These are phyloP conservation scores for Porodaedalea pini DNA, from an alignment of 1,284 basidiomycete genomes.

Conservation along the genomic window DNA sequence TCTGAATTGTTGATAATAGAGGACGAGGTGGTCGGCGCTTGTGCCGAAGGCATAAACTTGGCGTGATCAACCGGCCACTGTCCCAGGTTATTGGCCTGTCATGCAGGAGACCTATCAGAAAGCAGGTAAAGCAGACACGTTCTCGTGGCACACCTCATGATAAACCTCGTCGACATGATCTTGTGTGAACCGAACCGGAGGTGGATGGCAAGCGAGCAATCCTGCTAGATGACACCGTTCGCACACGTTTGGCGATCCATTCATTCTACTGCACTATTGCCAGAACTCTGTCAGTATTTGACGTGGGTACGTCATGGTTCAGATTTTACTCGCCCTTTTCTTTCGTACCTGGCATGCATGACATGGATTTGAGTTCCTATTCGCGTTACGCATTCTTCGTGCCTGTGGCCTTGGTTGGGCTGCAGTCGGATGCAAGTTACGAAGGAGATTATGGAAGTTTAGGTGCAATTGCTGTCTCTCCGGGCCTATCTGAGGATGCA, in stretches of 20 bases:
- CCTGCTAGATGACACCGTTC: background rate
- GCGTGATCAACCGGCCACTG: too few relatives aligned
- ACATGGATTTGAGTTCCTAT: conserved; percentile 4
- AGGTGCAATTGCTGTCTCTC: too few relatives aligned
- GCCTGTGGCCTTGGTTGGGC: background rate
- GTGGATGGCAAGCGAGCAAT: background rate
- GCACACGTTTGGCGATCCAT: background rate
- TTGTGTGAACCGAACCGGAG: background rate
- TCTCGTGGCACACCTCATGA: background rate
- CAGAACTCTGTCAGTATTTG: background rate
- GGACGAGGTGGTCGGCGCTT: too few relatives aligned
- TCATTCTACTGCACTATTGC: background rate
- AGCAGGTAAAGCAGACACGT: too few relatives aligned
- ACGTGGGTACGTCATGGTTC: background rate
- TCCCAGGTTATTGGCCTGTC: too few relatives aligned
- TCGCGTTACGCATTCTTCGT: background rate
- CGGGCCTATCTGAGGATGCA: background rate
- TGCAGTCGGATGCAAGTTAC: background rate
- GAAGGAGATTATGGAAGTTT: background rate
- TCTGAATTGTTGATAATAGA: background rate
- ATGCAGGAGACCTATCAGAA: too few relatives aligned
- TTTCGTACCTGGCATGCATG: background rate
- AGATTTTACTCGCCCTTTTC: conserved; percentile 1
- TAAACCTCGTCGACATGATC: background rate
- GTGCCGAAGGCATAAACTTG: too few relatives aligned